Evolutionary conservation across 495 filamentous ascomycete genomes (phyloP), one percentile per base, ranked within the genome.

Genomic region (Pyrenopolyporus hunteri): DNA sequence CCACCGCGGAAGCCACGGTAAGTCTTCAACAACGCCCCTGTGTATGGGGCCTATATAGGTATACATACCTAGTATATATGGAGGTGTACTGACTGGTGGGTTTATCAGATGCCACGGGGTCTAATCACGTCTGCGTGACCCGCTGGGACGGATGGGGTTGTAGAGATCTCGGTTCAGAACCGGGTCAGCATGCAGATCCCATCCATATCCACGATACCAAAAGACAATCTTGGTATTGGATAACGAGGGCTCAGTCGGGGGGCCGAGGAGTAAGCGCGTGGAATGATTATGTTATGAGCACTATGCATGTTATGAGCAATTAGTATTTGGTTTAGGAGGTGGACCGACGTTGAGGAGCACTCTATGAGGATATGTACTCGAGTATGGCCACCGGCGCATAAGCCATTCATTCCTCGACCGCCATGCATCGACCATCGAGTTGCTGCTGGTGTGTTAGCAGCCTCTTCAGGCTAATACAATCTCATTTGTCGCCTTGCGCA

Each of bases 391-490:
- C 16, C 51, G 49, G 49, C 52, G 48, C n/a, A 59, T 26, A 37
- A 51, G 44, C 45, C 50, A 46, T 49, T 55, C 51, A 65, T 65
- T 52, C 32, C 50, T 48, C 62, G 46, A 59, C 56, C 56, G 52
- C 28, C 62, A 16, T 40, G 50, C 26, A 26, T 33, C 44, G 16
- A 55, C 44, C 39, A 28, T 8, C 50, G 16, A 28, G 62, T 57
- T 46, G 56, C 20, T 26, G 60, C 47, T n/a, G 62, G 28, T 55
- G 62, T 36, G 63, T 61, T 66, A 66, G 63, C 63, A 66, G 63
- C 63, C 63, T 66, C 57, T 53, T 66, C 63, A 66, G 63, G 63
- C 63, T 37, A 61, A 61, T 58, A 54, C 17, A 59, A 59, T 66
- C 47, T 52, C 52, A 33, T 66, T 61, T 66, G 63, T 66, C 56